Base-by-base conservation (phyloP, 2,329 filamentous ascomycete species). In the Ophiostoma sp. region DNA sequence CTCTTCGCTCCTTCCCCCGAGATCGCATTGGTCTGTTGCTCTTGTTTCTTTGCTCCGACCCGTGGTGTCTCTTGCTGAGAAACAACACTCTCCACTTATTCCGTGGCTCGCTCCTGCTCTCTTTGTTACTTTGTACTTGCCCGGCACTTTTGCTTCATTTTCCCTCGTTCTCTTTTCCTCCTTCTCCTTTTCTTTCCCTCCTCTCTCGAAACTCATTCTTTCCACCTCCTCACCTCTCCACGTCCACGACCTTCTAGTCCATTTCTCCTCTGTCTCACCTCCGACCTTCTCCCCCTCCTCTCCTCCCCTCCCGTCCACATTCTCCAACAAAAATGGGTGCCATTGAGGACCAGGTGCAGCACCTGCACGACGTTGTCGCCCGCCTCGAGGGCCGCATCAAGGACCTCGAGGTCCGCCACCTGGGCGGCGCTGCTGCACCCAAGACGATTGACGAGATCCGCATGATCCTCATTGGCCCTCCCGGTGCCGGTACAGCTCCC, bases 401-500 rank as follows among this genome's bases (percentile, higher is more conserved):
- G 83, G 89, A 93, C 81, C 89, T 99, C 78, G 96, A 99, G 84
- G 84, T 88, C 80, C 90, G 90, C 81, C 86, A 96, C 78, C 84
- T 86, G 75, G 87, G 88, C 78, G 85, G 86, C 78, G 81, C 83
- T 55, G 76, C 78, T 55, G 36, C 45, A 19, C 81, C 85, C 75
- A 85, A 84, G 79, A 87, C 87, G 75, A 78, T 87, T 52, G 87
- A 91, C 78, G 89, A 92, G 80, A 89, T 99, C 84, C 92, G 96
- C 85, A 97, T 99, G 93, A 94, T 99, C 80, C 87, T 99, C 80
- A 98, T 99, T 86, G 96, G 96, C 50, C 96, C 96, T 81, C 96
- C 96, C 73, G 96, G 96, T 83, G 96, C 96, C 84, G 96, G 96
- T 98, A 89, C 79, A 92, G 3, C 73, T 73, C 42, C 59, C 50